Percentiles rank a stretch among this genome's conserved stretches.
These are phyloP conservation scores for Penicillium griseofulvum DNA, from an alignment of 2,329 filamentous ascomycete genomes.

Conservation along the genomic window DNA sequence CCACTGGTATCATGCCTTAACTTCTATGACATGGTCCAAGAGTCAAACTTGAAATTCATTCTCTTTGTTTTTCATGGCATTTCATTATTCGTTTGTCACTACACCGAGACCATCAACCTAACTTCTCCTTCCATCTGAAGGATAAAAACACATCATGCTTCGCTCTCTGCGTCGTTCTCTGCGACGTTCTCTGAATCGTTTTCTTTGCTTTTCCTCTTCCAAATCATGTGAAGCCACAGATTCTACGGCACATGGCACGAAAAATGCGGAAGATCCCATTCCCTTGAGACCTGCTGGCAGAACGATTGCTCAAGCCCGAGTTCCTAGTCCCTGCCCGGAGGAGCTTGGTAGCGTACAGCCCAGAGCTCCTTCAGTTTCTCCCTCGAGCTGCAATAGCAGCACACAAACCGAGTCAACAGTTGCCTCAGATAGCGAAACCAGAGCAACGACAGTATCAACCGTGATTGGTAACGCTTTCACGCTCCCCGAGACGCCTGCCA, in stretches of 20 bases:
- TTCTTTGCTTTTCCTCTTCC: conserved; percentile 21
- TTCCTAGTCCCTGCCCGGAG: neutral
- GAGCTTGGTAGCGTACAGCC: neutral
- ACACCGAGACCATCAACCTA: neutral
- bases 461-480: conserved; percentile 13
- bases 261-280: conserved; percentile 1
- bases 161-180: conserved; percentile 15
- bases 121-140: neutral
- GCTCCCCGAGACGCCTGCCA: conserved; percentile 7
- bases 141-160: conserved; percentile 6
- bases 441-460: conserved; percentile 12
- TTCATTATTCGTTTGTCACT: neutral
- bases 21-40: neutral
- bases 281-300: conserved; percentile 8
- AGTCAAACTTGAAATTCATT: neutral
- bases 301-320: neutral
- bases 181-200: conserved; percentile 12
- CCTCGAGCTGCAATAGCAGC: conserved; percentile 8
- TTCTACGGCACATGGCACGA: neutral
- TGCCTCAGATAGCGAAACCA: conserved; percentile 15
- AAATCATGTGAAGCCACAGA: neutral
- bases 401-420: conserved; percentile 7
- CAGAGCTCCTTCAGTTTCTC: neutral
- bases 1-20: neutral
- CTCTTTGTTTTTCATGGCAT: neutral